phyloP scores from a whole-genome alignment of 805 yeast genomes.

The Pichia thaimueangensis region DNA sequence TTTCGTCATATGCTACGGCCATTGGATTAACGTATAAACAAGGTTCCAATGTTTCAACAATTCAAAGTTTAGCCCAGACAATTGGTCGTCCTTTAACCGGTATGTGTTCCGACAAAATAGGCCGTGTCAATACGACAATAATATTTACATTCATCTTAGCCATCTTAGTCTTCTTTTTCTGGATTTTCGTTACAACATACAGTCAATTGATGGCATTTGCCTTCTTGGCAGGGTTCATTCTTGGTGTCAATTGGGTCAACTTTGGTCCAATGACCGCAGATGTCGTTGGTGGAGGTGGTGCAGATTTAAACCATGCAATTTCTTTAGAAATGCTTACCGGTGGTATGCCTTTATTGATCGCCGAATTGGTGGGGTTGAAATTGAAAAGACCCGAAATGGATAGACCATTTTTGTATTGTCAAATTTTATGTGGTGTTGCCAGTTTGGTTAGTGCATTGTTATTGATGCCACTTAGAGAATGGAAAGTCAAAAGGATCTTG shows the following conservation, averaged over 20 bases:
- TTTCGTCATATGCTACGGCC: slow-evolving; percentile 42
- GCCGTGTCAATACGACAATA: slow-evolving; percentile 42
- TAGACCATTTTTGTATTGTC: slow-evolving; percentile 52
- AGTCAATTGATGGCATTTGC: slow-evolving; percentile 38
- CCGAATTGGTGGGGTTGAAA: slow-evolving; percentile 29
- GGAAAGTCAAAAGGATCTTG: slow-evolving; percentile 41
- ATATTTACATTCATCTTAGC: slow-evolving; percentile 30
- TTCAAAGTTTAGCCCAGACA: slow-evolving; percentile 41
- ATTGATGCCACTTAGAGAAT: slow-evolving; percentile 48
- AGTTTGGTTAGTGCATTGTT: slow-evolving; percentile 38
- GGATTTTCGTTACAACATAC: slow-evolving; percentile 43
- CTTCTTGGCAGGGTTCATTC: slow-evolving; percentile 36
- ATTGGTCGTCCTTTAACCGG: slow-evolving; percentile 49
- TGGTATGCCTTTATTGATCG: slow-evolving; percentile 28
- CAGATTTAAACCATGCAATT: slow-evolving; percentile 26
- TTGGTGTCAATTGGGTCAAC: slow-evolving; percentile 41
- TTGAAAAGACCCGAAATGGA: slow-evolving; percentile 21
- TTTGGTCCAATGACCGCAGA: slow-evolving; percentile 32
- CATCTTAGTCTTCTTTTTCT: slow-evolving; percentile 38
- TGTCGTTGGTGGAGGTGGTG: slow-evolving; percentile 28
- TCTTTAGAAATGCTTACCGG: slow-evolving; percentile 23
- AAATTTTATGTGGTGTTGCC: slow-evolving; percentile 49
- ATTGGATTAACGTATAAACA: slow-evolving; percentile 42
- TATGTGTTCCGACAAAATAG: slow-evolving; percentile 37
- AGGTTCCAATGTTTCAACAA: slow-evolving; percentile 42